Base-by-base conservation (phyloP, 768 basidiomycete species). In the Leccinum uliginosum region DNA sequence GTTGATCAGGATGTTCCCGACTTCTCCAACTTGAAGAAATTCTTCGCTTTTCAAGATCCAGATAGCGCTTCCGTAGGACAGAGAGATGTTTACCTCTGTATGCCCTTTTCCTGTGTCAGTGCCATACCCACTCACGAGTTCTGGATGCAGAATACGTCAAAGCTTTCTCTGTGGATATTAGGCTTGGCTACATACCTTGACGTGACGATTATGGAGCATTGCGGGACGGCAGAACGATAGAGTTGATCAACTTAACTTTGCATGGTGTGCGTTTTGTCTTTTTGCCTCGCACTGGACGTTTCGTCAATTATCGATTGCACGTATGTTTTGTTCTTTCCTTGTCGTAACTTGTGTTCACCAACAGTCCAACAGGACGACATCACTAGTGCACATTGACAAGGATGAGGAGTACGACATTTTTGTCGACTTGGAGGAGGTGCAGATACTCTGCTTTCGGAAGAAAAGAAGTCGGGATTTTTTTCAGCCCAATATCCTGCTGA, bases 1-100 rank as follows among this genome's bases (percentile, higher is more conserved):
- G 91, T 99, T 24, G 97, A 99, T 70, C 97, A 99, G 74, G 97
- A 99, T 71, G 96, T 96, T 12, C 80, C 98, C 21, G 97, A 98
- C 71, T 99, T 99, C 71, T 74, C 98, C 67, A n/a, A n/a, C n/a
- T n/a, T n/a, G n/a, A 99, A 99, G 77, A 87, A 87, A 58, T 98
- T 98, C 73, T 95, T 93, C 70, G 88, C 86, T 61, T 98, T 98
- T 78, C 81, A 86, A 62, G 84, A 86, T 65, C 75, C 84, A 23
- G 73, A 82, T 40, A 67, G 44, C 34, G 74, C 76, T 11, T 61
- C 73, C 2, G 61, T 69, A 7, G 50, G 63, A 80, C 2, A 45
- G 62, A 70, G 47, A 54, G 77, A 85, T 40, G 79, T 79, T 50
- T 93, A 84, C 67, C 86, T 92, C 71, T 91, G 91, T 92, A 62